Evolutionary conservation across 192 early-diverging fungal genomes (phyloP), one percentile per base, ranked within the genome.

Genomic region (Umbelopsis vinacea): DNA sequence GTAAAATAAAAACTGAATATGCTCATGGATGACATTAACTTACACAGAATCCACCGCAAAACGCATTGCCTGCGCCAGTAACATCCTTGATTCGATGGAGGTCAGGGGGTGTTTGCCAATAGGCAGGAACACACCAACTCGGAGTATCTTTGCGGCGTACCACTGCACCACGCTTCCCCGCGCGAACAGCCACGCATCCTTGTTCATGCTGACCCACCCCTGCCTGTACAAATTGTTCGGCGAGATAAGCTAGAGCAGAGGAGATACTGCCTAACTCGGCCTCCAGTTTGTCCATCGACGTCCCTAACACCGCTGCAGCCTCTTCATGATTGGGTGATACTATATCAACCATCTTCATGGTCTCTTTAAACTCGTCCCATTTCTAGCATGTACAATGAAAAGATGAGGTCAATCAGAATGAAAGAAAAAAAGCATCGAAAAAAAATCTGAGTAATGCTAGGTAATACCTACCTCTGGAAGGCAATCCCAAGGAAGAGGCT

Each of bases 271-370:
- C 57, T 40, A 63, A 43, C 5, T 52, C 52, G 7, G 60, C 48
- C 19, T 54, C 50, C 48, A 74, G 26, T 38, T 66, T 38, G 23
- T 37, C 60, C 15, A 52, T 43, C 17, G 74, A 67, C 22, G 63
- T 71, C 6, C 77, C 77, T 5, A 81, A 67, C 22, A 84, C 70
- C 3, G 47, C 68, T 1, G 80, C 83, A 4, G 76, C 73, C 50
- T 84, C 83, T 63, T 84, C 80, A 53, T 84, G 80, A 67, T 84
- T 84, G 0, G 83, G 83, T n/a, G 71, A 75, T 22, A 84, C 23
- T 9, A 84, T 63, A 69, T 79, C 70, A 15, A 79, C 63, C 15
- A 71, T 26, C 21, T 70, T 55, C 47, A 74, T 77, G 3, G 69
- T 71, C 24, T 74, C 60, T 8, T 57, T 46, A 19, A 69, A 71